Conservation (phyloP, 805 yeast genomes). For the Blastobotrys terrestris region DNA sequence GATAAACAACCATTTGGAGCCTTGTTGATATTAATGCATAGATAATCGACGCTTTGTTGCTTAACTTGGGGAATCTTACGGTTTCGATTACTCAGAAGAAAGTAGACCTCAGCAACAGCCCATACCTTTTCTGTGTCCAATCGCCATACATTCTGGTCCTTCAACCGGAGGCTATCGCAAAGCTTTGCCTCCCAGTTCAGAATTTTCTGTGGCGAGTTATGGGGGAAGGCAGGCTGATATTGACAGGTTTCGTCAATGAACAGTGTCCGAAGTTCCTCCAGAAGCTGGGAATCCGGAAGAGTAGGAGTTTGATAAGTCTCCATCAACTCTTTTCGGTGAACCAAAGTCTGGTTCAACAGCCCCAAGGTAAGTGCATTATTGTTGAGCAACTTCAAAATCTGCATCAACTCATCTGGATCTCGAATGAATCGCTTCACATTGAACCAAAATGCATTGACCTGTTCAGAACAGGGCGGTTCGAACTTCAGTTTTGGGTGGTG, state of each 20-base stretch:
- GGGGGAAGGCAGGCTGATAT: background rate
- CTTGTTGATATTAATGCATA: background rate
- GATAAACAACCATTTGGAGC: background rate
- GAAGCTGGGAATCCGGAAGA: background rate
- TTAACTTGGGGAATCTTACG: background rate
- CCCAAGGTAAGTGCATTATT: background rate
- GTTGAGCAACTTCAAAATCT: background rate
- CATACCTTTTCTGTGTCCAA: slow-evolving; percentile 2
- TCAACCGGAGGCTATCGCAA: background rate
- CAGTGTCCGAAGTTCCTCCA: background rate
- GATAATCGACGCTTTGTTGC: background rate
- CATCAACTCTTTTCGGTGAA: background rate
- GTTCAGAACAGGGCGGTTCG: background rate
- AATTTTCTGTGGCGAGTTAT: too few species aligned
- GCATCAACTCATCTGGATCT: background rate
- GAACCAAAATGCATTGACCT: background rate
- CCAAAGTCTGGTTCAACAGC: background rate
- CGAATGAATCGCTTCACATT: background rate
- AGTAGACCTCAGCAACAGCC: slow-evolving; percentile 1
- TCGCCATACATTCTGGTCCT: background rate
- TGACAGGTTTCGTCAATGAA: background rate
- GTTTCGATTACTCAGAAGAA: background rate
- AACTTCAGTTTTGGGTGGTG: background rate
- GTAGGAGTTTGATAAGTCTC: background rate
- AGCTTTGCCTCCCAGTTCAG: slow-evolving; percentile 1